Conservation (phyloP, 176 grass and related monocot genomes). For the Triticum timopheevii region DNA sequence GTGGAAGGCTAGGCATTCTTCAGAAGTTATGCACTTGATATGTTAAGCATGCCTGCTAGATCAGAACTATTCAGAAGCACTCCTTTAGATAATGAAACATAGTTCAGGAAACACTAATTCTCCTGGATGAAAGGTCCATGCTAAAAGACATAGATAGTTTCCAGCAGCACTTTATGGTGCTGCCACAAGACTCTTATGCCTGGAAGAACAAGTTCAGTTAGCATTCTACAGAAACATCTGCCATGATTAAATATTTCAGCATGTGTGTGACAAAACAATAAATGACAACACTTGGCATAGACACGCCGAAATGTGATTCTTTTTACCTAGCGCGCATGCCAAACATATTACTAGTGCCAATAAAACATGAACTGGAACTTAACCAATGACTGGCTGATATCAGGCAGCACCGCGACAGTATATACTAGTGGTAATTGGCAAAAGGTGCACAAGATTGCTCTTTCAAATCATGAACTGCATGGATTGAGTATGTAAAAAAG, state of each 20-base stretch:
- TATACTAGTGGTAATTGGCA: neutral
- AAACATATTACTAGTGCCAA: neutral
- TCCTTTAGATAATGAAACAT: neutral
- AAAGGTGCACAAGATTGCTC: neutral
- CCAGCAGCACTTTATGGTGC: neutral
- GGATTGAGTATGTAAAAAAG: neutral
- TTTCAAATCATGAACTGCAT: neutral
- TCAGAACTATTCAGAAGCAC: neutral
- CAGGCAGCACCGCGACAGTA: too few relatives aligned
- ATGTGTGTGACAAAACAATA: neutral
- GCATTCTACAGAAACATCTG: neutral
- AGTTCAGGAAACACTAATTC: neutral
- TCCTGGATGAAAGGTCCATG: neutral
- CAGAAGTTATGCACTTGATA: neutral
- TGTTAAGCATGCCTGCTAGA: neutral
- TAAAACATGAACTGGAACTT: neutral
- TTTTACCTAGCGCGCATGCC: neutral
- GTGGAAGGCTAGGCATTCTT: neutral
- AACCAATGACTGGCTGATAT: neutral
- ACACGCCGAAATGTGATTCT: neutral
- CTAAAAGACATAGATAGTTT: neutral
- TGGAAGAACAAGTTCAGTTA: neutral
- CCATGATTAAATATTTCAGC: neutral
- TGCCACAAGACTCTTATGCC: neutral
- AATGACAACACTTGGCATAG: neutral